These are phyloP conservation scores for Daedaleopsis sinensis DNA, from an alignment of 768 basidiomycete species.

Conservation along the genomic window DNA sequence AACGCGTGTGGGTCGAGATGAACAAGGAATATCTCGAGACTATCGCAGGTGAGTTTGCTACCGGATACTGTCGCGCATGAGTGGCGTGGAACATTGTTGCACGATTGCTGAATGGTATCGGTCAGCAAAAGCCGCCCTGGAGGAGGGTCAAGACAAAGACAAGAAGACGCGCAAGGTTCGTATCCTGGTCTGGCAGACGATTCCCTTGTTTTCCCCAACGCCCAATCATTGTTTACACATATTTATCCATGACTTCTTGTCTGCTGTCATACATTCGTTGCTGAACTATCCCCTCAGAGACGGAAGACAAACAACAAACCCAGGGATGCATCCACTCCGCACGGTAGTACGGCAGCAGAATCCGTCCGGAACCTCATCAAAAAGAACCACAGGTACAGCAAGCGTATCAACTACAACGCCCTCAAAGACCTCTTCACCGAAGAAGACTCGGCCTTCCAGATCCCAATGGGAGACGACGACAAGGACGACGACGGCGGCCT, in stretches of 20 bases:
- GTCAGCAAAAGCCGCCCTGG: constrained; percentile 70
- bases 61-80: constrained; percentile 3
- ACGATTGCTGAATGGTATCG: constrained; percentile 48
- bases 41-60: constrained; percentile 65
- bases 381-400: constrained; percentile 87
- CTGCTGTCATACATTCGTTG: neutral
- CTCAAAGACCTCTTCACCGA: constrained; percentile 71
- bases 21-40: constrained; percentile 91
- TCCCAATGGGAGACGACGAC: constrained; percentile 40
- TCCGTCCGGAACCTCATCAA: constrained; percentile 77
- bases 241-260: constrained; percentile 2
- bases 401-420: constrained; percentile 92
- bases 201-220: constrained; percentile 30
- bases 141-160: constrained; percentile 37
- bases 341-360: constrained; percentile 74
- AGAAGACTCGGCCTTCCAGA: constrained; percentile 24
- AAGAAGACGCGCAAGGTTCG: constrained; percentile 81
- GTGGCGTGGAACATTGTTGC: constrained; percentile 2
- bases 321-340: constrained; percentile 72
- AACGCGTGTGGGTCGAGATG: constrained; percentile 92
- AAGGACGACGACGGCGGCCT: constrained; percentile 48
- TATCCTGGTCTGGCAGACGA: constrained; percentile 43
- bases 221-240: constrained; percentile 14
- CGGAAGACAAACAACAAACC: constrained; percentile 69
- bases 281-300: constrained; percentile 45